phyloP scores from a whole-genome alignment of 2,329 filamentous ascomycete species.

The Paracorniculantispora psalliotae region DNA sequence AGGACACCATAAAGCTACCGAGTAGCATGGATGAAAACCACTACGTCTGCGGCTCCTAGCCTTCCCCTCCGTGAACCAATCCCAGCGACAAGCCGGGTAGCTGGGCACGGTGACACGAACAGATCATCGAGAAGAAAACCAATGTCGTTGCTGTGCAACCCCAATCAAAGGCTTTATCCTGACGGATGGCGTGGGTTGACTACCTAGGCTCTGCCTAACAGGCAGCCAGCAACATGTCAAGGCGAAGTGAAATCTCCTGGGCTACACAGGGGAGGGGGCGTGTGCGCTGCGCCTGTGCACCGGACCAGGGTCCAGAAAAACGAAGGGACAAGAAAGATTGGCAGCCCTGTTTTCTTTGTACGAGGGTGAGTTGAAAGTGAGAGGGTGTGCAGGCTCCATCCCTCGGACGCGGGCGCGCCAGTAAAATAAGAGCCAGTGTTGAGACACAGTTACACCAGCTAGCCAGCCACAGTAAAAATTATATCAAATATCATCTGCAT shows the following conservation, averaged over 20 bases:
- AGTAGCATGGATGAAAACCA: background rate
- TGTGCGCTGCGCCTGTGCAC: background rate
- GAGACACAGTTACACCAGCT: background rate
- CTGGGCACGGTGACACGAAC: background rate
- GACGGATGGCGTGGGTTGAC: background rate
- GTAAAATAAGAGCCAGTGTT: background rate
- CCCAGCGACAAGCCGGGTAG: background rate
- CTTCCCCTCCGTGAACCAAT: too few relatives aligned
- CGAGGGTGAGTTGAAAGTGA: constrained; percentile 4
- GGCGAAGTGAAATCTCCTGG: background rate
- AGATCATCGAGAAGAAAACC: background rate
- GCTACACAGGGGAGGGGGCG: background rate
- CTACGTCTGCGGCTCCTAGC: background rate
- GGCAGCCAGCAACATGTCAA: background rate
- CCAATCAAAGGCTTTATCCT: background rate
- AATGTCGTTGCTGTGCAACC: background rate
- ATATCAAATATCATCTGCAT: background rate
- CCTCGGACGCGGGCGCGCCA: too few relatives aligned
- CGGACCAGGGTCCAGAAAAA: background rate
- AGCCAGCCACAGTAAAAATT: background rate
- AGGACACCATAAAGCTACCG: background rate
- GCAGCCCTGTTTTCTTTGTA: background rate
- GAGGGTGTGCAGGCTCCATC: background rate
- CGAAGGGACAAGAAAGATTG: background rate
- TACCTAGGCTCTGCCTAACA: background rate